Evolutionary conservation across 2,329 filamentous ascomycete genomes (phyloP), one percentile per base, ranked within the genome.

Genomic region (Aureobasidium sp.): DNA sequence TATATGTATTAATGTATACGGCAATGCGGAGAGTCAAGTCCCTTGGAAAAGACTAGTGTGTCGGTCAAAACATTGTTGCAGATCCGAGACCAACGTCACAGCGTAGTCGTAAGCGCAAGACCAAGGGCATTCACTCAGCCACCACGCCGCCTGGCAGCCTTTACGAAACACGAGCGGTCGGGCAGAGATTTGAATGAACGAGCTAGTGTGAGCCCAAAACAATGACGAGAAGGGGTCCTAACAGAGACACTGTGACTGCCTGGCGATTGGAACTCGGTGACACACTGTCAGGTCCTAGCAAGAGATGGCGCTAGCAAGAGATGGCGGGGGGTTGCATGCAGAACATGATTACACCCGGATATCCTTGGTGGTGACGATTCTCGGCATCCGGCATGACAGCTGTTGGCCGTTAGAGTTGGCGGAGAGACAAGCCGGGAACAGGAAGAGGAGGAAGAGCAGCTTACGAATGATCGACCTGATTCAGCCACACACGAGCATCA

Each of bases 181-280:
- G 54, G 40, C 54, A 58, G 12, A 42, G 11, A 58, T 22, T 22
- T 19, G 27, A 17, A 37, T 31, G 14, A 27, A 37, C 8, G 31
- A 58, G 54, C 54, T 58, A 58, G 54, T 58, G 42, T 3, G 54
- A 47, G 42, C 19, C 53, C 54, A 48, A 58, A 58, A 58, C 42
- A 39, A 48, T 40, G n/a, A 27, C 40, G 37, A 45, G 19, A 37
- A 39, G 29, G 17, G 12, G 9, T 19, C 7, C n/a, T 33, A 15
- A 48, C 42, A 48, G 8, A 27, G 42, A 37, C 31, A n/a, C n/a
- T 0, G 29, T 35, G 39, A 57, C 24, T 15, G 24, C 29, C 52
- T 15, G 3, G 14, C 12, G 39, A 45, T 29, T 39, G 27, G 53
- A 33, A 57, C 53, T 57, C 53, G 40, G 40, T 33, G n/a, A 29